These are phyloP conservation scores for Medicago ruthenica DNA, from an alignment of 306 rosid genomes.

Conservation along the genomic window DNA sequence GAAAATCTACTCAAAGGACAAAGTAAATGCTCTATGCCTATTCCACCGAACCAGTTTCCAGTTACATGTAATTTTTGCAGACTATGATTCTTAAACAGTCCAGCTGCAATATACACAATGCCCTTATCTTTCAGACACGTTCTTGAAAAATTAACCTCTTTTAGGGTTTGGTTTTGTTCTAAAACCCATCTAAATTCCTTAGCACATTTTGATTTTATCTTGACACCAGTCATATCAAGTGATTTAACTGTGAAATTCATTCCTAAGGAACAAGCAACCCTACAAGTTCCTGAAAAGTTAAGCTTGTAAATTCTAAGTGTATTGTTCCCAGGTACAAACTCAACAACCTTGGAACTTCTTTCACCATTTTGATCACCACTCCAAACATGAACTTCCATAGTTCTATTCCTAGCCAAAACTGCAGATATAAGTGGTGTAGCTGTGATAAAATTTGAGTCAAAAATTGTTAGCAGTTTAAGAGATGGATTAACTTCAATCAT, in stretches of 20 bases:
- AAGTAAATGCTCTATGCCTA: constrained; percentile 83
- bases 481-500: constrained; percentile 92
- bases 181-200: constrained; percentile 86
- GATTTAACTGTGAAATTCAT: constrained; percentile 82
- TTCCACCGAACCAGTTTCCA: constrained; percentile 74
- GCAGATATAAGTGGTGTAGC: constrained; percentile 90
- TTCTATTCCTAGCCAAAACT: constrained; percentile 81
- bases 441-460: constrained; percentile 67
- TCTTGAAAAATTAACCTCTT: constrained; percentile 74
- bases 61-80: constrained; percentile 67
- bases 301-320: constrained; percentile 77
- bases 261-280: constrained; percentile 82
- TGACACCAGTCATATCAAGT: constrained; percentile 82
- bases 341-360: constrained; percentile 79
- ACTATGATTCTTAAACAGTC: constrained; percentile 77
- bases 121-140: constrained; percentile 83
- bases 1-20: constrained; percentile 94
- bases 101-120: constrained; percentile 81
- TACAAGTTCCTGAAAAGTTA: constrained; percentile 71
- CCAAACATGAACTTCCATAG: constrained; percentile 91
- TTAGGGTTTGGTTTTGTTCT: constrained; percentile 75
- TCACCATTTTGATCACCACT: constrained; percentile 73
- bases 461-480: constrained; percentile 74
- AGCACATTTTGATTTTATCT: constrained; percentile 83
- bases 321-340: constrained; percentile 75